Evolutionary conservation across 768 basidiomycete genomes (phyloP).

Genomic region (Mycena belliarum): DNA sequence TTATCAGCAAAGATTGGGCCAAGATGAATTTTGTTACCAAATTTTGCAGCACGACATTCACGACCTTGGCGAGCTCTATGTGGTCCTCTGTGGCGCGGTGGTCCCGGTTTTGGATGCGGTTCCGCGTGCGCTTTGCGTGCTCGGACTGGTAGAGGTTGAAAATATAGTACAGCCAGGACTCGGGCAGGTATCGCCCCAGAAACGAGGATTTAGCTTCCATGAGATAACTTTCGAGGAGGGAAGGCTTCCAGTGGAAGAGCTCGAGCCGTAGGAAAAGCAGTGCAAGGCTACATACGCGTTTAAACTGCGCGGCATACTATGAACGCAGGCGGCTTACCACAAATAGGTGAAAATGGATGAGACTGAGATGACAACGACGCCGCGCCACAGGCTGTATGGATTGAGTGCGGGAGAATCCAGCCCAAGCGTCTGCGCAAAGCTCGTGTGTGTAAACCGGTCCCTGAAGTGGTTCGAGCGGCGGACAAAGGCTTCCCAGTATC

Average conservation of each 20-base stretch:
- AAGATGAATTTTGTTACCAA: neutral
- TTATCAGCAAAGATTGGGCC: neutral
- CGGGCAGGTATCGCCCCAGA: neutral
- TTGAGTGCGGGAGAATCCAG: conserved; percentile 10
- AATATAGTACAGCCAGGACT: conserved; percentile 4
- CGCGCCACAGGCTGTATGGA: conserved; percentile 12
- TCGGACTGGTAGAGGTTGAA: conserved; percentile 10
- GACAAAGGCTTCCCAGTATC: conserved; percentile 11
- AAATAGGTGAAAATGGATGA: conserved; percentile 4
- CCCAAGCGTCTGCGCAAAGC: neutral
- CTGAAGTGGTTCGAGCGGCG: conserved; percentile 5
- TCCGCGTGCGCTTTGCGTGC: conserved; percentile 6
- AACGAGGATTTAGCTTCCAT: neutral
- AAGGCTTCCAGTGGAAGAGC: conserved; percentile 13
- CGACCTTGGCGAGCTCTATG: conserved; percentile 3
- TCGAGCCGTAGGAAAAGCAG: conserved; percentile 4
- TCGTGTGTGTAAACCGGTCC: conserved; percentile 2
- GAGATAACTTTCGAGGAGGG: neutral
- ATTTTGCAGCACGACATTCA: neutral
- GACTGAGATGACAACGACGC: conserved; percentile 6
- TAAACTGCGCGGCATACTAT: too few relatives aligned
- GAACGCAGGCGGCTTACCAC: neutral
- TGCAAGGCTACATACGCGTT: conserved; percentile 2
- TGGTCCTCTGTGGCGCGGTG: conserved; percentile 9
- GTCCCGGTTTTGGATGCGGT: conserved; percentile 5